Conservation (phyloP, 31 red algal genomes). For the Odonthalia washingtoniensis region DNA sequence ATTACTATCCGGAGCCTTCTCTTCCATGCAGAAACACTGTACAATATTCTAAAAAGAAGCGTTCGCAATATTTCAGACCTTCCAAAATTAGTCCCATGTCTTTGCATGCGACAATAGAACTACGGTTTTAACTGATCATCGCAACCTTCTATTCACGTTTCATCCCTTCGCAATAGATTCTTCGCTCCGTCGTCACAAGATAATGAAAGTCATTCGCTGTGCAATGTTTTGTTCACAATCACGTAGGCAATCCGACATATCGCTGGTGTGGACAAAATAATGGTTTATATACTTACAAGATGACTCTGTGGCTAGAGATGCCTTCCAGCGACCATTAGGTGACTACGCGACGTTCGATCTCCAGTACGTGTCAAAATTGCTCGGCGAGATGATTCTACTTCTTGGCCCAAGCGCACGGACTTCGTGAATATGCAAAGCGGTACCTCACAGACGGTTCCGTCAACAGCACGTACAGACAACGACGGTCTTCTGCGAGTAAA, state of each 20-base stretch:
- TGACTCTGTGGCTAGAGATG: slow-evolving; percentile 19
- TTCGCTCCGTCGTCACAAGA: slow-evolving; percentile 3
- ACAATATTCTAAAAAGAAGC: slow-evolving; percentile 39
- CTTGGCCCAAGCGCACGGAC: neutral
- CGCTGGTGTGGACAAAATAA: slow-evolving; percentile 22
- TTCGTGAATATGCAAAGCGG: neutral
- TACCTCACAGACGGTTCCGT: neutral
- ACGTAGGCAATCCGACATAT: slow-evolving; percentile 32
- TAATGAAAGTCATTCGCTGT: slow-evolving; percentile 29
- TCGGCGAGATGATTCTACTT: neutral
- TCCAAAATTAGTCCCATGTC: slow-evolving; percentile 18
- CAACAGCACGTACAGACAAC: neutral
- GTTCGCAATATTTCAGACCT: slow-evolving; percentile 34
- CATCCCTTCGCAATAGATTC: slow-evolving; percentile 7
- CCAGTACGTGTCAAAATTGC: neutral
- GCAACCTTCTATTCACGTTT: slow-evolving; percentile 46
- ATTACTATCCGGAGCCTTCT: slow-evolving; percentile 28
- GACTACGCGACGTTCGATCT: neutral
- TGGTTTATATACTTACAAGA: slow-evolving; percentile 30
- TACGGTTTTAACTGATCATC: slow-evolving; percentile 18
- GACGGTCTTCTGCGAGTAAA: too few species aligned
- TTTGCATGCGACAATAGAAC: neutral
- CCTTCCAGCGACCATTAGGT: neutral
- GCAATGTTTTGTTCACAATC: slow-evolving; percentile 7
- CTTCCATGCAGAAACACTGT: neutral